These are phyloP conservation scores for Tranzscheliella williamsii DNA, from an alignment of 1,284 basidiomycete genomes.

Conservation along the genomic window DNA sequence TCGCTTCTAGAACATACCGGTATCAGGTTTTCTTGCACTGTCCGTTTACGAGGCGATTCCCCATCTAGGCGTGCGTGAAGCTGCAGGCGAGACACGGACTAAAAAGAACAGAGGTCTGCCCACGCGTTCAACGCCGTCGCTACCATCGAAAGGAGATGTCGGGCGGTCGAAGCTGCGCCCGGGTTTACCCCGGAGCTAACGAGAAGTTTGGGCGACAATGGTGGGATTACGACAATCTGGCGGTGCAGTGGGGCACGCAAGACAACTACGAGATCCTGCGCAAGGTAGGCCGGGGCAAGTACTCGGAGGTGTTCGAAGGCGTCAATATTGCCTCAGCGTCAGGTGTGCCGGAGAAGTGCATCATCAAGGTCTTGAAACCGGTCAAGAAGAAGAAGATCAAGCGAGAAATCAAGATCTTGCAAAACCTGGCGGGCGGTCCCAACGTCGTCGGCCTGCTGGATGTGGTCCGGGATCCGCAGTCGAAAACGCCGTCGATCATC, in stretches of 20 bases:
- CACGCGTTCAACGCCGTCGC: no score
- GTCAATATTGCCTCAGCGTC: slow-evolving; percentile 83
- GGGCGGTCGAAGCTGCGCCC: slow-evolving; percentile 56
- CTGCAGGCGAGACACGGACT: no score
- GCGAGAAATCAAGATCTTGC: slow-evolving; percentile 97
- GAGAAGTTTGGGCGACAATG: slow-evolving; percentile 67
- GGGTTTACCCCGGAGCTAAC: slow-evolving; percentile 68
- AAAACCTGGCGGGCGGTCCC: slow-evolving; percentile 93
- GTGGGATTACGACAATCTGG: slow-evolving; percentile 67
- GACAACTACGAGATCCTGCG: slow-evolving; percentile 98
- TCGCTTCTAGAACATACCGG: no score
- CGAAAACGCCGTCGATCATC: slow-evolving; percentile 94
- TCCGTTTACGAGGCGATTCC: no score
- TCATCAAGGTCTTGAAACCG: slow-evolving; percentile 98
- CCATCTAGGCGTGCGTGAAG: no score
- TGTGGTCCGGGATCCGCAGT: slow-evolving; percentile 84
- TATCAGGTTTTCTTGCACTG: no score
- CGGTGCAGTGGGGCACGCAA: slow-evolving; percentile 66
- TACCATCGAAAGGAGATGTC: no score
- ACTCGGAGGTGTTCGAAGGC: slow-evolving; percentile 82
- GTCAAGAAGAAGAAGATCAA: slow-evolving; percentile 99
- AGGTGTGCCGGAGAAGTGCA: slow-evolving; percentile 76
- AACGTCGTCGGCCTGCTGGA: slow-evolving; percentile 84
- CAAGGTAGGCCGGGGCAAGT: slow-evolving; percentile 91
- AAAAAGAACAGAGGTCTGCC: no score